These are phyloP conservation scores for Xylaria sp. DNA, from an alignment of 2,329 filamentous ascomycete species.

Conservation along the genomic window DNA sequence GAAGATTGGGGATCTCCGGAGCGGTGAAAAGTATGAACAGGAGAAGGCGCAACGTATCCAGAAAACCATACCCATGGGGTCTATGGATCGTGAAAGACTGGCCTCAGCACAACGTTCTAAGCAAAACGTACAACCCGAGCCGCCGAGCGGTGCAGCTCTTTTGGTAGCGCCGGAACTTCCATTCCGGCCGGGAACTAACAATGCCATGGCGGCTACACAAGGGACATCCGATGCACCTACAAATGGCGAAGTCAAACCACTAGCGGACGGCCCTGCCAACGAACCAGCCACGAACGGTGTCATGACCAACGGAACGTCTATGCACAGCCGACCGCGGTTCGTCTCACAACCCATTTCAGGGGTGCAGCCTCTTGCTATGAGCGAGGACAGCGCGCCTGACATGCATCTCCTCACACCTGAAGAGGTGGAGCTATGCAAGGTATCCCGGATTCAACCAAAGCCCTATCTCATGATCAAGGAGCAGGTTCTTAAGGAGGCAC, in stretches of 20 bases:
- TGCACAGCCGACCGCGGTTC: conserved; percentile 63
- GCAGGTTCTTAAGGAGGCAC: conserved; percentile 86
- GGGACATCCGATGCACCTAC: conserved; percentile 45
- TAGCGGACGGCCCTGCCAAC: conserved; percentile 63
- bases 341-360: conserved; percentile 68
- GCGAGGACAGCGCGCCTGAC: conserved; percentile 81
- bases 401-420: conserved; percentile 86
- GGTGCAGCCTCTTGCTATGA: conserved; percentile 73
- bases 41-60: conserved; percentile 85
- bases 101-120: conserved; percentile 76
- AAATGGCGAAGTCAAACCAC: conserved; percentile 65
- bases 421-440: conserved; percentile 86
- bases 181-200: conserved; percentile 61
- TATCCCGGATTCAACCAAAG: conserved; percentile 88
- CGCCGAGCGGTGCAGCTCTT: conserved; percentile 77
- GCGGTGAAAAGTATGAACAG: conserved; percentile 90
- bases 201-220: conserved; percentile 42
- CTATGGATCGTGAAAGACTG: conserved; percentile 83
- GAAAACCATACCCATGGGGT: conserved; percentile 76
- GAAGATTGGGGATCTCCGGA: conserved; percentile 84
- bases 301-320: conserved; percentile 56
- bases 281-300: conserved; percentile 43
- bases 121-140: conserved; percentile 74
- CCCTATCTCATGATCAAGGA: conserved; percentile 96
- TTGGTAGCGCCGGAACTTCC: conserved; percentile 84